Evolutionary conservation across 805 yeast species (phyloP).

Genomic region (Tetrapisispora pingtungensis): DNA sequence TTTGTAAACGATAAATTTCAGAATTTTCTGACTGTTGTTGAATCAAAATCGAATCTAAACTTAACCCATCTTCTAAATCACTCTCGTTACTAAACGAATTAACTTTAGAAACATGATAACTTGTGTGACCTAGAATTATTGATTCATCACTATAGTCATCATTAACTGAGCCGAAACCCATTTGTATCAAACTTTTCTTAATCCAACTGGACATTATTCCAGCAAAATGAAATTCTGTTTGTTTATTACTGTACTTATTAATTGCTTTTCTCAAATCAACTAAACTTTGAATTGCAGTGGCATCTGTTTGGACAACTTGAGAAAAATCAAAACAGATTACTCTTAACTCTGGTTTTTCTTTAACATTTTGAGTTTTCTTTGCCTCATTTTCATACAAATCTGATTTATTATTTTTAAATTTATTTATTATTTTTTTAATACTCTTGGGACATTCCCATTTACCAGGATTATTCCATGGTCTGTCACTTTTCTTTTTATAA

Average conservation of each 20-base stretch:
- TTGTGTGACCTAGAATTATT: slow-evolving; percentile 25
- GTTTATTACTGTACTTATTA: slow-evolving; percentile 64
- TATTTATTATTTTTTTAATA: slow-evolving; percentile 7
- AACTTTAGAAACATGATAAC: slow-evolving; percentile 22
- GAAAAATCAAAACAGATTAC: slow-evolving; percentile 76
- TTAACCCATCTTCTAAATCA: slow-evolving; percentile 6
- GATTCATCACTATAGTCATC: slow-evolving; percentile 30
- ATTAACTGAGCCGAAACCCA: slow-evolving; percentile 63
- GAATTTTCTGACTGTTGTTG: background rate
- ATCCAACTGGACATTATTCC: slow-evolving; percentile 85
- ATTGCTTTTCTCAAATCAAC: slow-evolving; percentile 67
- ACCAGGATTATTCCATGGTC: slow-evolving; percentile 92
- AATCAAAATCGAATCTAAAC: background rate
- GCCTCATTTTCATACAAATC: background rate
- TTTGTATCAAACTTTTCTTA: slow-evolving; percentile 59
- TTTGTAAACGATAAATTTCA: slow-evolving; percentile 10
- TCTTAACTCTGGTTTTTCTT: slow-evolving; percentile 56
- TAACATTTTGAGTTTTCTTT: slow-evolving; percentile 12
- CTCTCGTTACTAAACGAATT: slow-evolving; percentile 6
- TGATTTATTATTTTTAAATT: slow-evolving; percentile 14
- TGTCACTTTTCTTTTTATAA: slow-evolving; percentile 35
- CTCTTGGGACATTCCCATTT: slow-evolving; percentile 33
- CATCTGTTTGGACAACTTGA: slow-evolving; percentile 63
- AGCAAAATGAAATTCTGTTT: slow-evolving; percentile 82
- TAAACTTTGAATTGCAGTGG: slow-evolving; percentile 69